A percentile compares a stretch with the other conserved stretches of the same genome.
Evolutionary conservation across 2,329 filamentous ascomycete species (phyloP).

Genomic region (Macrophomina tecta): DNA sequence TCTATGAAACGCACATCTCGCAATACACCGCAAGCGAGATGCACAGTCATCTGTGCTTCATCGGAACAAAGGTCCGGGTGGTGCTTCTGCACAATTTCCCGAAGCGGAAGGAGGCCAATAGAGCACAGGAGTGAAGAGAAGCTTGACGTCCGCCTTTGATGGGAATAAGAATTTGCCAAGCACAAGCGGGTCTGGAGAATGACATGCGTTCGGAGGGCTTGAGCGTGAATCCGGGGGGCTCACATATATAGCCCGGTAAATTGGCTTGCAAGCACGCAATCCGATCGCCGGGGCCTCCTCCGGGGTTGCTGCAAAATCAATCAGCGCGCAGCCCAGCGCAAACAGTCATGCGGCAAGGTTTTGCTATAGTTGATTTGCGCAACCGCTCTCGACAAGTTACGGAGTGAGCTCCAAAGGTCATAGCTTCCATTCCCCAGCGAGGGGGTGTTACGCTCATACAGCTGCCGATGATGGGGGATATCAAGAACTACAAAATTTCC

Average conservation of each 20-base stretch:
- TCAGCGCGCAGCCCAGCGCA: neutral
- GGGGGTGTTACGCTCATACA: neutral
- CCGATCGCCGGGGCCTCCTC: neutral
- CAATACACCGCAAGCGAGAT: neutral
- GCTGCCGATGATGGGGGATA: neutral
- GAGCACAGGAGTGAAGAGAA: neutral
- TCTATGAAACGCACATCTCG: neutral
- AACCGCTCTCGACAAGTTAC: too few species aligned
- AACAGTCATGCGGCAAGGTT: too few species aligned
- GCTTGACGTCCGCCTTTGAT: neutral
- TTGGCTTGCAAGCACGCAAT: constrained; percentile 5
- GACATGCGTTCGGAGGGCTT: neutral
- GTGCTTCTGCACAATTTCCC: neutral
- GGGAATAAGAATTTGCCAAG: constrained; percentile 1
- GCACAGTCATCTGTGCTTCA: neutral
- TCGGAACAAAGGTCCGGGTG: neutral
- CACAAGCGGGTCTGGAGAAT: neutral
- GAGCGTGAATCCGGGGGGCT: neutral
- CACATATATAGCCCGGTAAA: neutral
- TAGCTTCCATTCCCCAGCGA: neutral
- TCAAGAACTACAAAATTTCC: neutral
- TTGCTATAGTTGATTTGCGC: neutral
- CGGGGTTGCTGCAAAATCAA: neutral
- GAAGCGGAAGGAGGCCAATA: neutral
- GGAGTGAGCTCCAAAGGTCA: neutral